Evolutionary conservation across 2,329 filamentous ascomycete species (phyloP).

Genomic region (Neurospora sp.): DNA sequence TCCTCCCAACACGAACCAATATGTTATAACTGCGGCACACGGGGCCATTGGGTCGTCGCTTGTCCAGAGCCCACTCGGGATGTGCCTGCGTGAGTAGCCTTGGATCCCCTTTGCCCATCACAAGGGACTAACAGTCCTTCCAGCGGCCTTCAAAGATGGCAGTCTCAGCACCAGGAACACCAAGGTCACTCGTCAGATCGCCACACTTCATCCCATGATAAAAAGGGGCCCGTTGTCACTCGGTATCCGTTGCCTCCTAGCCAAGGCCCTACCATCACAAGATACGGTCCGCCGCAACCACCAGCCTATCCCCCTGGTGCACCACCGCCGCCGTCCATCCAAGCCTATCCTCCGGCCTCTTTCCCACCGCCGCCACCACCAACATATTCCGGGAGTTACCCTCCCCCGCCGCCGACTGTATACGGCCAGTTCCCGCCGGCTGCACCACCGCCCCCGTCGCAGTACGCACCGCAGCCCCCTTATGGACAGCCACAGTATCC

Average conservation of each 20-base stretch:
- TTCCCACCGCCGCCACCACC: conserved; percentile 12
- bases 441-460: conserved; percentile 8
- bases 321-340: conserved; percentile 6
- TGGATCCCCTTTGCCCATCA: conserved; percentile 1
- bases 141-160: conserved; percentile 16
- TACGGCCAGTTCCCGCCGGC: conserved; percentile 10
- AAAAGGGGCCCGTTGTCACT: conserved; percentile 27
- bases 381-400: conserved; percentile 10
- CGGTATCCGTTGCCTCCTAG: conserved; percentile 25
- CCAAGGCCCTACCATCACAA: conserved; percentile 6
- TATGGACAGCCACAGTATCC: conserved; percentile 17
- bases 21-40: conserved; percentile 45
- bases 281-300: conserved; percentile 16
- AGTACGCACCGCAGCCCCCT: conserved; percentile 13
- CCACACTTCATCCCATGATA: conserved; percentile 14
- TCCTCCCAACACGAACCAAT: conserved; percentile 22
- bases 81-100: conserved; percentile 38
- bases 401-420: conserved; percentile 10
- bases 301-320: conserved; percentile 9
- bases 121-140: conserved; percentile 4
- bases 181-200: conserved; percentile 10
- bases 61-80: conserved; percentile 40
- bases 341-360: conserved; percentile 9
- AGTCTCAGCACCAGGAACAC: conserved; percentile 17
- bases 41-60: conserved; percentile 41